Conservation (phyloP, 2,329 filamentous ascomycete genomes). For the Rhexocercosporidium sp. region DNA sequence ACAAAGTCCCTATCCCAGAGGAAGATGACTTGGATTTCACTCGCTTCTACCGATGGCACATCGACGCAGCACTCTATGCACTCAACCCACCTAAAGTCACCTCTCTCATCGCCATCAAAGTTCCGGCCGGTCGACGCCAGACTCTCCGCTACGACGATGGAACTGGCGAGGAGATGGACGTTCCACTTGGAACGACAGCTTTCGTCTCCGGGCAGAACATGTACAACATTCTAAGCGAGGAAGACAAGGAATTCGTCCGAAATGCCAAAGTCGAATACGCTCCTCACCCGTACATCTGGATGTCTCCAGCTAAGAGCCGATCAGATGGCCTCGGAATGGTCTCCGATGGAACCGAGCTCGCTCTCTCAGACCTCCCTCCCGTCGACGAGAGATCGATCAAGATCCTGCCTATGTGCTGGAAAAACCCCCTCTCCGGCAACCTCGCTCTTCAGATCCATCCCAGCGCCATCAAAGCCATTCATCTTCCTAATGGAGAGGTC, state of each 20-base stretch:
- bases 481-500: slow-evolving; percentile 67
- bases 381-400: slow-evolving; percentile 71
- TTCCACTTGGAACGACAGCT: slow-evolving; percentile 77
- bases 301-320: slow-evolving; percentile 70
- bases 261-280: slow-evolving; percentile 75
- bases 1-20: slow-evolving; percentile 67
- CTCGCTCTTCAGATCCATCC: slow-evolving; percentile 78
- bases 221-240: slow-evolving; percentile 68
- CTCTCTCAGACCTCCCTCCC: slow-evolving; percentile 63
- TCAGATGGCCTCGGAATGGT: slow-evolving; percentile 74
- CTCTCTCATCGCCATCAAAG: slow-evolving; percentile 73
- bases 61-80: slow-evolving; percentile 77
- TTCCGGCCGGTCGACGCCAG: slow-evolving; percentile 69
- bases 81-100: slow-evolving; percentile 77
- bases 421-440: slow-evolving; percentile 72
- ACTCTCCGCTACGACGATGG: slow-evolving; percentile 77
- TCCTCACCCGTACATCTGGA: slow-evolving; percentile 83
- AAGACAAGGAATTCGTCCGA: slow-evolving; percentile 70
- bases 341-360: slow-evolving; percentile 68
- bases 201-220: slow-evolving; percentile 75
- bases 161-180: slow-evolving; percentile 65
- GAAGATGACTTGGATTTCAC: slow-evolving; percentile 63
- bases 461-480: slow-evolving; percentile 71
- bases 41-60: slow-evolving; percentile 79
- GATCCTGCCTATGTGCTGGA: slow-evolving; percentile 77